Percentiles rank a stretch among this genome's conserved stretches.
phyloP scores from a whole-genome alignment of 2,329 filamentous ascomycete species.

The Hypocreales sp. region DNA sequence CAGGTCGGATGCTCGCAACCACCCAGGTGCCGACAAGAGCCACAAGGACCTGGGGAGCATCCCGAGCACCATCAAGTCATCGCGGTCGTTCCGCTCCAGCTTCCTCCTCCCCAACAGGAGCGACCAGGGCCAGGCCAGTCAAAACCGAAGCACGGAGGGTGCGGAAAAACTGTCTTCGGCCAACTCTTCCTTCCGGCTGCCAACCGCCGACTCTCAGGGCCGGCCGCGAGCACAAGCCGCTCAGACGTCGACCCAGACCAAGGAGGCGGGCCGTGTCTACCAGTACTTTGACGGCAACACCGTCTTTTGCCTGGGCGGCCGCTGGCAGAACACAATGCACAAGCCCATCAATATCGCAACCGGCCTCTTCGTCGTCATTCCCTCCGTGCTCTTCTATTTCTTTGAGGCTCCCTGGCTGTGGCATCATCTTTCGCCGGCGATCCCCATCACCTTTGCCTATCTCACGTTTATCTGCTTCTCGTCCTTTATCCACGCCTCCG shows the following conservation, averaged over 20 bases:
- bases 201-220: conserved; percentile 24
- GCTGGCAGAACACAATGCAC: conserved; percentile 76
- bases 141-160: conserved; percentile 43
- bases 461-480: conserved; percentile 82
- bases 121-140: conserved; percentile 30
- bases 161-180: conserved; percentile 75
- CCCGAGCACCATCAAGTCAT: conserved; percentile 51
- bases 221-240: conserved; percentile 7
- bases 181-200: conserved; percentile 56
- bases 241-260: conserved; percentile 16
- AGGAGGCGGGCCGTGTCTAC: conserved; percentile 51
- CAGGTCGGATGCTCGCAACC: conserved; percentile 15
- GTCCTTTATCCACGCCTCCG: conserved; percentile 85
- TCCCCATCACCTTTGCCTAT: conserved; percentile 83
- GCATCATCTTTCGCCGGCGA: conserved; percentile 71
- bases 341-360: conserved; percentile 83
- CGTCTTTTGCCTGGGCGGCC: conserved; percentile 71
- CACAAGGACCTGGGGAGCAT: conserved; percentile 36
- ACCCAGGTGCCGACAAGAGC: conserved; percentile 40
- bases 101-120: conserved; percentile 50
- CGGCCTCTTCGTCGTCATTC: conserved; percentile 63
- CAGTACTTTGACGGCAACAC: conserved; percentile 93
- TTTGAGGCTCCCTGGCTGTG: conserved; percentile 78
- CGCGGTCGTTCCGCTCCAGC: conserved; percentile 60
- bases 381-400: conserved; percentile 67